These are phyloP conservation scores for Aotearoamyces nothofagi DNA, from an alignment of 2,329 filamentous ascomycete genomes.

Conservation along the genomic window DNA sequence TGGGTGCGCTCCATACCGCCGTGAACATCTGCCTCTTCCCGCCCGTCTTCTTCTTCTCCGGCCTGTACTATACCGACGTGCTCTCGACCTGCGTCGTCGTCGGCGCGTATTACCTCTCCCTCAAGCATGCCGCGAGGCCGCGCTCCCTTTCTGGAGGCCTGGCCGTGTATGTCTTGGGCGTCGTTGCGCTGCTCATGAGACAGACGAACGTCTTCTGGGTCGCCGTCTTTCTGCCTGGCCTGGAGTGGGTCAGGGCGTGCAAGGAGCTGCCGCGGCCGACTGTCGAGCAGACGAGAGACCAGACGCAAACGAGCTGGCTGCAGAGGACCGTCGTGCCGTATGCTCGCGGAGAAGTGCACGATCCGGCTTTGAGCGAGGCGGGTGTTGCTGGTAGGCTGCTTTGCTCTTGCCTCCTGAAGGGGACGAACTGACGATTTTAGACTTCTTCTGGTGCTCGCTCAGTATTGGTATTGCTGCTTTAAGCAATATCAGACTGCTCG, in stretches of 20 bases:
- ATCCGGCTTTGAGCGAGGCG: conserved; percentile 30
- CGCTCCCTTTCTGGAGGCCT: conserved; percentile 7
- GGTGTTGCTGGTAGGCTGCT: conserved; percentile 32
- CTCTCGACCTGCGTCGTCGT: conserved; percentile 66
- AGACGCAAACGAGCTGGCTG: conserved; percentile 1
- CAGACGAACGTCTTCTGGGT: conserved; percentile 98
- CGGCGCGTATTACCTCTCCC: conserved; percentile 37
- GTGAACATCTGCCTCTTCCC: conserved; percentile 78
- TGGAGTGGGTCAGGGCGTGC: conserved; percentile 37
- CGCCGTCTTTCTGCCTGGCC: conserved; percentile 56
- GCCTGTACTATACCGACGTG: conserved; percentile 88
- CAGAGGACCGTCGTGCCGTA: conserved; percentile 10
- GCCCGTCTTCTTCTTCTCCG: conserved; percentile 89
- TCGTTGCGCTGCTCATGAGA: conserved; percentile 58
- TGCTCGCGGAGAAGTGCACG: conserved; percentile 37
- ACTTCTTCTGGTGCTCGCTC: conserved; percentile 38
- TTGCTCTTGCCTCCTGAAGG: no score
- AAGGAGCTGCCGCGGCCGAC: conserved; percentile 22
- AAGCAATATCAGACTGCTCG: conserved; percentile 29
- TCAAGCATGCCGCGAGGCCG: not conserved
- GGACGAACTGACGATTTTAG: conserved; percentile 22
- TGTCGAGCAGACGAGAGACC: conserved; percentile 4
- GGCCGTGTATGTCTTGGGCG: conserved; percentile 33
- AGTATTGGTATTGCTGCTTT: conserved; percentile 47
- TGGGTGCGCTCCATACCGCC: conserved; percentile 36